Conservation (phyloP, 2,329 filamentous ascomycete species). For the Monilinia laxa region DNA sequence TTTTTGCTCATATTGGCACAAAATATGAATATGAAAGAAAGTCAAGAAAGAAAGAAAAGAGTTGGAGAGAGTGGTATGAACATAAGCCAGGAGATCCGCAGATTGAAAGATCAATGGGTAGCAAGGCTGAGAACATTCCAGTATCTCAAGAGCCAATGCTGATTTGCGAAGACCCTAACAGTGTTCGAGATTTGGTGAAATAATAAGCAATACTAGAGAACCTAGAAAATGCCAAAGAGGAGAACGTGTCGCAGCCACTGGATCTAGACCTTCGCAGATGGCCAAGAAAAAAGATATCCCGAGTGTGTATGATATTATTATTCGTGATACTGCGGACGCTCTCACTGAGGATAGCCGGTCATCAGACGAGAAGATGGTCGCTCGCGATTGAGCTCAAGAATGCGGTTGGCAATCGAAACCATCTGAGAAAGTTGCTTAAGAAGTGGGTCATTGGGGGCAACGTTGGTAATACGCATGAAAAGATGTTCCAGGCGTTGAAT, state of each 20-base stretch:
- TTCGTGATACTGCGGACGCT: not conserved
- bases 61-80: constrained; percentile 2
- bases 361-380: constrained; percentile 17
- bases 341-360: constrained; percentile 15
- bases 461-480: constrained; percentile 51
- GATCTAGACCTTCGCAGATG: not conserved
- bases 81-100: constrained; percentile 10
- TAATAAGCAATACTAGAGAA: constrained; percentile 30
- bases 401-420: constrained; percentile 40
- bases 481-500: constrained; percentile 54
- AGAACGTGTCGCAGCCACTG: constrained; percentile 26
- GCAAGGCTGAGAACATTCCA: constrained; percentile 38
- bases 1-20: constrained; percentile 12
- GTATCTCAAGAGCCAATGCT: constrained; percentile 33
- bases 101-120: not conserved
- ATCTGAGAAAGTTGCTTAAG: constrained; percentile 51
- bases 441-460: constrained; percentile 49
- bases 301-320: constrained; percentile 10
- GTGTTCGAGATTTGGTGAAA: constrained; percentile 28
- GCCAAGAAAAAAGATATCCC: constrained; percentile 3
- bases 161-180: constrained; percentile 17
- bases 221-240: constrained; percentile 28
- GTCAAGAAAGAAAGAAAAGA: constrained; percentile 10
- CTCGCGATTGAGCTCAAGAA: constrained; percentile 35
- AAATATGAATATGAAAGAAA: constrained; percentile 17